These are phyloP conservation scores for Schizosaccharomyces osmophilus DNA, from an alignment of 805 yeast species.

Conservation along the genomic window DNA sequence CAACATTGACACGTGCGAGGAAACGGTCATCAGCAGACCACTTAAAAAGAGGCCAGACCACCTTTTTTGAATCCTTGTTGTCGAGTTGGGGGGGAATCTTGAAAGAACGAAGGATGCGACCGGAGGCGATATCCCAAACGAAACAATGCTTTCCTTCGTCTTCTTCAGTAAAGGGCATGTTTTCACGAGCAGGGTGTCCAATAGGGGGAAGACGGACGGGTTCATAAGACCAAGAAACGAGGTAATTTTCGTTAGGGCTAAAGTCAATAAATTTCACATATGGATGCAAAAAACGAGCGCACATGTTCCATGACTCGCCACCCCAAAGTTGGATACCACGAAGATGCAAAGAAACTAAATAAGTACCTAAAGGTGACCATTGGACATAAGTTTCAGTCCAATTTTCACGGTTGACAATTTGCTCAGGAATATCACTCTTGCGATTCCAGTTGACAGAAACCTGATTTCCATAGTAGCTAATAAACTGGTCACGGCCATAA, in stretches of 20 bases:
- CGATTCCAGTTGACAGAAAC: conserved; percentile 78
- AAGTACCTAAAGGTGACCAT: conserved; percentile 86
- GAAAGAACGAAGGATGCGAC: conserved; percentile 68
- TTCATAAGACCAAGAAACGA: conserved; percentile 73
- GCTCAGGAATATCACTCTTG: conserved; percentile 45
- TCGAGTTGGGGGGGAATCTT: background rate
- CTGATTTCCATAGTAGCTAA: conserved; percentile 51
- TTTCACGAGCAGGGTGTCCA: conserved; percentile 35
- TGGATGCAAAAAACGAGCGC: conserved; percentile 63
- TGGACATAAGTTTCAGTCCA: conserved; percentile 75
- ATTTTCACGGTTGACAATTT: conserved; percentile 46
- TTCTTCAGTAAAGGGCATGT: conserved; percentile 62
- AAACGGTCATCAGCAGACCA: conserved; percentile 85
- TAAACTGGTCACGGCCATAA: conserved; percentile 72
- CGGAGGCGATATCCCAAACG: conserved; percentile 73
- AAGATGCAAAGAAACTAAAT: conserved; percentile 63
- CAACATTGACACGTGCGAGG: conserved; percentile 88
- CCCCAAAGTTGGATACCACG: conserved; percentile 96
- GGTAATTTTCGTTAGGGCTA: conserved; percentile 72
- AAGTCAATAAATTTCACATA: conserved; percentile 75
- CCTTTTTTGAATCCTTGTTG: conserved; percentile 32
- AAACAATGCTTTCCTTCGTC: conserved; percentile 84
- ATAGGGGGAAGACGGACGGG: conserved; percentile 53
- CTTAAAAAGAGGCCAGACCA: conserved; percentile 86
- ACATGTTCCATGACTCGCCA: conserved; percentile 49